Base-by-base conservation (phyloP, 176 grass and related monocot species). In the Pontederia paniculata region DNA sequence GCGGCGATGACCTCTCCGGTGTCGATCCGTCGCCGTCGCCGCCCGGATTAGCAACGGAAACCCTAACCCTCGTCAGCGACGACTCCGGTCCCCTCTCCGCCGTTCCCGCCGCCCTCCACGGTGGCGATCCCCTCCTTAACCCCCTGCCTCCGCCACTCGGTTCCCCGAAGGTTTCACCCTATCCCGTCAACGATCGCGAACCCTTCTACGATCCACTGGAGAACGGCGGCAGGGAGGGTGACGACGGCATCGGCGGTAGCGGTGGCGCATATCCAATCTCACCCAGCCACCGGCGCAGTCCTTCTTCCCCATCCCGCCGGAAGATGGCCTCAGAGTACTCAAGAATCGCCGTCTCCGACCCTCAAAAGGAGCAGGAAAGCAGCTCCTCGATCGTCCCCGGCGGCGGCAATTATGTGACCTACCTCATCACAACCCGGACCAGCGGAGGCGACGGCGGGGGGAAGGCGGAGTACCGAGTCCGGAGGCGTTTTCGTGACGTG, bases 291-390 rank as follows among this genome's bases (percentile, higher is more conserved):
- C 63, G 51, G 53, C 66, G 21, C 21, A 62, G 64, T 62, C 17
- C 65, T 48, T 50, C 64, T 13, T 70, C 17, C 37, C 51, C 70
- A 63, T 63, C 81, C 58, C 55, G 52, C 47, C 68, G 82, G 47
- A 58, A 54, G 17, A 45, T 69, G 47, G 55, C 19, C 19, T 48
- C 73, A 16, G 68, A 66, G 55, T 87, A 75, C 67, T 53, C 46
- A 19, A 70, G 66, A 77, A 89, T 96, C 64, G 67, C 76, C 9
- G 91, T 96, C 31, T 73, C 91, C 48, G 80, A 96, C 42, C 86
- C 91, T 1, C 76, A 69, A 77, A 96, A 96, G 80, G 79, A 96
- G 58, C 79, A 55, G 20, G 86, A 69, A 18, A 48, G 64, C 16
- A 72, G 71, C 16, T 72, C 57, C 4, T 80, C 79, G 48, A 62